A percentile compares a stretch with the other conserved stretches of the same genome.
Evolutionary conservation across 2,329 filamentous ascomycete genomes (phyloP).

Genomic region (Eurotiales sp.): DNA sequence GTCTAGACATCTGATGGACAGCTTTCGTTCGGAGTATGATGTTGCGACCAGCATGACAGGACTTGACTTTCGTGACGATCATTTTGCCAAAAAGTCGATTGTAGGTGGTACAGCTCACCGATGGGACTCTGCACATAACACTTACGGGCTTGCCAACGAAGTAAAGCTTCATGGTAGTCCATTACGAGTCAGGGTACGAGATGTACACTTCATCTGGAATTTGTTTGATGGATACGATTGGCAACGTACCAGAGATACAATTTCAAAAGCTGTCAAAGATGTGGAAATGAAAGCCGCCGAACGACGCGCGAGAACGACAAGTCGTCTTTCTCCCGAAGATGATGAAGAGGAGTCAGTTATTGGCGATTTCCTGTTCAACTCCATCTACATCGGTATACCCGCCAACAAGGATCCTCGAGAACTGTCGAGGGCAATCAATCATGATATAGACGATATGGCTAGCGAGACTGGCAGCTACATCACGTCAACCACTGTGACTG

Average conservation of each 20-base stretch:
- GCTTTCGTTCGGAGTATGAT: slow-evolving; percentile 52
- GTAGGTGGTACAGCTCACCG: slow-evolving; percentile 66
- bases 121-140: slow-evolving; percentile 75
- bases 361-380: slow-evolving; percentile 96
- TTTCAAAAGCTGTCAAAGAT: slow-evolving; percentile 81
- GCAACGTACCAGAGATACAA: slow-evolving; percentile 79
- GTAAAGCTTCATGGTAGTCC: slow-evolving; percentile 63
- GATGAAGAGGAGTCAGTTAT: slow-evolving; percentile 76
- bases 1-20: slow-evolving; percentile 43
- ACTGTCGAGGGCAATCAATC: slow-evolving; percentile 78
- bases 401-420: slow-evolving; percentile 80
- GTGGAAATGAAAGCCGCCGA: slow-evolving; percentile 81
- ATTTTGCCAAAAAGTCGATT: slow-evolving; percentile 63
- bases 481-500: slow-evolving; percentile 60
- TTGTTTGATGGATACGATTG: slow-evolving; percentile 98
- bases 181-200: slow-evolving; percentile 71
- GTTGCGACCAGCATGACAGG: slow-evolving; percentile 56
- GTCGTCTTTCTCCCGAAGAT: slow-evolving; percentile 52
- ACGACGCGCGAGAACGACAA: slow-evolving; percentile 58
- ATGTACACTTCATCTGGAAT: slow-evolving; percentile 96
- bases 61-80: slow-evolving; percentile 73
- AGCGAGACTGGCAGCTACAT: slow-evolving; percentile 90
- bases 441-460: slow-evolving; percentile 75
- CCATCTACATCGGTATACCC: slow-evolving; percentile 93
- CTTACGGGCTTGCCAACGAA: slow-evolving; percentile 64